A percentile compares a stretch with the other conserved stretches of the same genome.
Conservation (phyloP, 768 basidiomycete species). For the Exsudoporus frostii region DNA sequence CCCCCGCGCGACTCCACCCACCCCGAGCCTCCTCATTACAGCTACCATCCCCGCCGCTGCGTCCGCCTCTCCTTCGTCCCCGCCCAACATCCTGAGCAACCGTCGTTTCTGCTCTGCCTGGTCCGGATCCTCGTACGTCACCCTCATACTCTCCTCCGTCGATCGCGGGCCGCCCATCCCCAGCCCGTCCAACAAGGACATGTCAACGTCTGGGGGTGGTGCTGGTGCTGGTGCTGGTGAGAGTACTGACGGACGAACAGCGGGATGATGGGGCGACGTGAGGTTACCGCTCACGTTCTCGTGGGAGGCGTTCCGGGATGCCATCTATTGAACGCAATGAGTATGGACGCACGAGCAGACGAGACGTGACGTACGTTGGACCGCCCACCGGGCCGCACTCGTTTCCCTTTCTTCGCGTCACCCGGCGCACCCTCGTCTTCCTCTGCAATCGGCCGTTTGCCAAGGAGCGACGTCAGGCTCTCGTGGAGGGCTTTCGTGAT, state of each 20-base stretch:
- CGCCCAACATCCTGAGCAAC: constrained; percentile 51
- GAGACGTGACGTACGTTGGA: constrained; percentile 31
- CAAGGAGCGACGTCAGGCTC: constrained; percentile 64
- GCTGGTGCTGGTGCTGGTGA: not conserved
- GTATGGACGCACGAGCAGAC: no score
- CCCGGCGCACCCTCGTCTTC: constrained; percentile 28
- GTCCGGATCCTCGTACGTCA: constrained; percentile 67
- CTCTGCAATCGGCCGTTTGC: constrained; percentile 56
- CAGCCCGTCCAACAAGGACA: constrained; percentile 26
- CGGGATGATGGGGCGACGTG: constrained; percentile 9
- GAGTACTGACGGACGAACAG: not conserved
- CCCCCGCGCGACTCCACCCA: not conserved
- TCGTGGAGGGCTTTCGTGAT: constrained; percentile 62
- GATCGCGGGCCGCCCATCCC: constrained; percentile 14
- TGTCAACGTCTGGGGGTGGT: constrained; percentile 25
- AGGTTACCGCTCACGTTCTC: constrained; percentile 12
- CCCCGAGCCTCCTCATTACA: not conserved
- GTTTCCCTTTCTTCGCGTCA: constrained; percentile 31
- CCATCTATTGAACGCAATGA: constrained; percentile 1
- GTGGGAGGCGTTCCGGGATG: constrained; percentile 39
- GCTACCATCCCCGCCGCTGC: not conserved
- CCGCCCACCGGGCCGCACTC: constrained; percentile 36
- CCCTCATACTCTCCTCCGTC: constrained; percentile 48
- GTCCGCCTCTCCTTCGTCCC: constrained; percentile 9
- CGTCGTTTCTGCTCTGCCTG: constrained; percentile 57